Evolutionary conservation across 2,329 filamentous ascomycete species (phyloP).

Genomic region (Sclerotinia nivalis): DNA sequence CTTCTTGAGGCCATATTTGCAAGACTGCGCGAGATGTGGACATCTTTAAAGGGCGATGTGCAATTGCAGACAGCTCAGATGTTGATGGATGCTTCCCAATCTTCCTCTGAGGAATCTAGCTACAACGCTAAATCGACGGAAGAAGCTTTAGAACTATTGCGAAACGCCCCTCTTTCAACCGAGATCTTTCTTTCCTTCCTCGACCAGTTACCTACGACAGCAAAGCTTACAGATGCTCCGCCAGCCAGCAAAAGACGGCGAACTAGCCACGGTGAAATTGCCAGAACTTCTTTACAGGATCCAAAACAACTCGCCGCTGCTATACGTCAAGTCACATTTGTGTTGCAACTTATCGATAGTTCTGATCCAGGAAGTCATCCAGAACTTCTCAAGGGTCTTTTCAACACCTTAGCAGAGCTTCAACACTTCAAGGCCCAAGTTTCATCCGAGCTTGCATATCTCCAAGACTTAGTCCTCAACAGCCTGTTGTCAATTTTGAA

Average conservation of each 20-base stretch:
- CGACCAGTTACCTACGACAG: conserved; percentile 70
- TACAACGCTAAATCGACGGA: conserved; percentile 47
- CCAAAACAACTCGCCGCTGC: conserved; percentile 65
- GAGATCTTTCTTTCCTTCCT: conserved; percentile 72
- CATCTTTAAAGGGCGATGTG: conserved; percentile 64
- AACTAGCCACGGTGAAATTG: conserved; percentile 70
- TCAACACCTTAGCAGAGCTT: conserved; percentile 81
- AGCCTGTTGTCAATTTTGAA: conserved; percentile 84
- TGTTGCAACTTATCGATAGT: conserved; percentile 83
- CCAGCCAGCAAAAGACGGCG: conserved; percentile 78
- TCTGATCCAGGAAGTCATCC: conserved; percentile 75
- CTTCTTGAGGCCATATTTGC: conserved; percentile 67
- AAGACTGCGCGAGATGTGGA: conserved; percentile 72
- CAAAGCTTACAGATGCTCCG: conserved; percentile 69
- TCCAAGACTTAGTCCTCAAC: conserved; percentile 81
- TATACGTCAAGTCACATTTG: conserved; percentile 77
- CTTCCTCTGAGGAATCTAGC: conserved; percentile 39
- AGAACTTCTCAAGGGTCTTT: conserved; percentile 75
- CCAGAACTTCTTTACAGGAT: conserved; percentile 60
- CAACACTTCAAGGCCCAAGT: conserved; percentile 81
- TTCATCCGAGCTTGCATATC: conserved; percentile 84
- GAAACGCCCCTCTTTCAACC: conserved; percentile 71
- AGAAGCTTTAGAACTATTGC: conserved; percentile 71
- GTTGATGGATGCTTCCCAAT: conserved; percentile 62
- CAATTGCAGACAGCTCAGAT: conserved; percentile 61